These are phyloP conservation scores for Aureobasidium sp. DNA, from an alignment of 2,329 filamentous ascomycete species.

Conservation along the genomic window DNA sequence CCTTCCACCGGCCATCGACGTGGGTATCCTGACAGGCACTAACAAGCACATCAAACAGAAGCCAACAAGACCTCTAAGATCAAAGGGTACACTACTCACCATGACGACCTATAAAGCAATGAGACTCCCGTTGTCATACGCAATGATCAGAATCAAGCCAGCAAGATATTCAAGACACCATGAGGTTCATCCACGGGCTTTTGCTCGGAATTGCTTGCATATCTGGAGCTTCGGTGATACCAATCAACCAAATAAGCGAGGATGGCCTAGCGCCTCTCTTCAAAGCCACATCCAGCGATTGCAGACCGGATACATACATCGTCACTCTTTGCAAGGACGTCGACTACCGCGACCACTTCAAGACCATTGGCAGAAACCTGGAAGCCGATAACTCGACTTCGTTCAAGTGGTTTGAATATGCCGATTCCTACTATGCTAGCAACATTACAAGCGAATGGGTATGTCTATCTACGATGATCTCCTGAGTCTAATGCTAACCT, in stretches of 20 bases:
- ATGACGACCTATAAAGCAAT: no score
- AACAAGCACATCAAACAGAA: neutral
- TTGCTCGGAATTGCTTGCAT: neutral
- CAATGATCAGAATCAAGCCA: neutral
- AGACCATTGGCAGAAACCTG: neutral
- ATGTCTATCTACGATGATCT: neutral
- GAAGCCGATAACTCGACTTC: neutral
- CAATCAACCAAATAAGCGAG: neutral
- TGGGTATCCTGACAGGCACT: neutral
- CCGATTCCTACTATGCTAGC: neutral
- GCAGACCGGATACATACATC: neutral
- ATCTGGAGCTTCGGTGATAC: neutral
- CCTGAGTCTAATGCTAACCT: no score
- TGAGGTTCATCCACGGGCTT: neutral
- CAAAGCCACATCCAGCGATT: neutral
- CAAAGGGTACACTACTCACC: no score
- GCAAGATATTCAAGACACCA: neutral
- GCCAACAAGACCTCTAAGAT: neutral
- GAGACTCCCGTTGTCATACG: no score
- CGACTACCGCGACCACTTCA: neutral
- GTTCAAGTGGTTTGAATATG: neutral
- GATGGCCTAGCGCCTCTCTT: neutral
- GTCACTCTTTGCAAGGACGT: neutral
- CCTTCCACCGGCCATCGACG: neutral
- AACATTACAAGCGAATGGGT: neutral